Conservation (phyloP, 768 basidiomycete species). For the Suillus clintonianus region DNA sequence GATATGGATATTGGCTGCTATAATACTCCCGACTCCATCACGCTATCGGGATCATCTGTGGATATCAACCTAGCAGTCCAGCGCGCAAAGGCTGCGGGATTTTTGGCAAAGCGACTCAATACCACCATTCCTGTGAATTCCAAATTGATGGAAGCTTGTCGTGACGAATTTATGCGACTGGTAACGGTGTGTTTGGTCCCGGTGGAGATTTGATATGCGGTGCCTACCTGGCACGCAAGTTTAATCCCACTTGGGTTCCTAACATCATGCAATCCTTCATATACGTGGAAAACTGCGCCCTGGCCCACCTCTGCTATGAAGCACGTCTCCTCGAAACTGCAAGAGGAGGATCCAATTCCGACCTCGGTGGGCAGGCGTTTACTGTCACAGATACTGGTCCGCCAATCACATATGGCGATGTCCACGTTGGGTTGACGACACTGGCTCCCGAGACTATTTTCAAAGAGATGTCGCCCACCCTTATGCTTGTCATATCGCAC, state of each 20-base stretch:
- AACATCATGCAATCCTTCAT: slow-evolving; percentile 62
- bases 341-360: slow-evolving; percentile 47
- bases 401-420: slow-evolving; percentile 62
- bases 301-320: slow-evolving; percentile 75
- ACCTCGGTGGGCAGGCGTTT: slow-evolving; percentile 77
- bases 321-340: slow-evolving; percentile 60
- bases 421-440: slow-evolving; percentile 54
- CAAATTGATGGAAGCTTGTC: no score
- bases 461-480: slow-evolving; percentile 56
- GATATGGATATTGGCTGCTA: no score
- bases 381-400: slow-evolving; percentile 66
- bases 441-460: slow-evolving; percentile 62
- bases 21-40: no score
- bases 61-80: no score
- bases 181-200: slow-evolving; percentile 75
- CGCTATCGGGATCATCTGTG: no score
- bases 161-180: no score
- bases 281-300: slow-evolving; percentile 77
- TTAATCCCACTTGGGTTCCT: slow-evolving; percentile 64
- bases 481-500: slow-evolving; percentile 65
- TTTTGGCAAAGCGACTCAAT: no score
- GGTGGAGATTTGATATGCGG: slow-evolving; percentile 72
- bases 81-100: no score
- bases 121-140: no score
- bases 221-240: slow-evolving; percentile 58